Percentiles rank a stretch among this genome's conserved stretches.
These are phyloP conservation scores for Calonectria multiphialidica DNA, from an alignment of 2,329 filamentous ascomycete species.

Conservation along the genomic window DNA sequence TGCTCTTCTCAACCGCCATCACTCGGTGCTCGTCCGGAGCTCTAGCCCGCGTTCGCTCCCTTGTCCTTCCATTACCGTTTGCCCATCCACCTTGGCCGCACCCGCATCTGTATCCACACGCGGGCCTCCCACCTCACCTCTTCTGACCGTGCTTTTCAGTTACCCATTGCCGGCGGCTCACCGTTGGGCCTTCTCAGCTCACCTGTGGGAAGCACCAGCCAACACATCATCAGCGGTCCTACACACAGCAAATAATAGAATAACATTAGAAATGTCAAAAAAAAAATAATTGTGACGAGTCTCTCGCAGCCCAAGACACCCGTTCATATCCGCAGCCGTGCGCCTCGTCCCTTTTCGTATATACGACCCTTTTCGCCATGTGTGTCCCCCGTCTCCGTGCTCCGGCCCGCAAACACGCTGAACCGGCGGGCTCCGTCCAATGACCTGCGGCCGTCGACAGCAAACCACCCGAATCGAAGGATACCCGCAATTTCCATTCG, in stretches of 20 bases:
- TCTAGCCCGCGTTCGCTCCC: background rate
- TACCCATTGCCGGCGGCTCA: constrained; percentile 1
- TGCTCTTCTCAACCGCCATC: background rate
- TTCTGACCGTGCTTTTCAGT: constrained; percentile 12
- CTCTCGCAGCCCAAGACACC: background rate
- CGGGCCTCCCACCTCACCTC: constrained; percentile 15
- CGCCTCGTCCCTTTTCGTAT: constrained; percentile 7
- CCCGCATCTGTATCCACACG: constrained; percentile 10
- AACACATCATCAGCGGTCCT: background rate
- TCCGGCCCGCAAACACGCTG: constrained; percentile 23
- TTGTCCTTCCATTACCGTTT: constrained; percentile 12
- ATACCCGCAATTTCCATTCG: constrained; percentile 11
- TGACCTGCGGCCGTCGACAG: background rate
- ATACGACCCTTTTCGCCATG: constrained; percentile 10
- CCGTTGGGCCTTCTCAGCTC: background rate
- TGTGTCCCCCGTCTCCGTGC: constrained; percentile 9
- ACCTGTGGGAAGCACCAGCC: background rate
- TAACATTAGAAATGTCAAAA: background rate
- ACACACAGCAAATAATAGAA: background rate
- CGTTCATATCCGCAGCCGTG: background rate
- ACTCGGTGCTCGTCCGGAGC: constrained; percentile 14
- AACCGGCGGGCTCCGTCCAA: constrained; percentile 17
- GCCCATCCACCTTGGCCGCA: constrained; percentile 9
- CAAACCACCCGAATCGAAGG: constrained; percentile 4
- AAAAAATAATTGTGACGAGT: background rate